A percentile compares a stretch with the other conserved stretches of the same genome.
phyloP scores from a whole-genome alignment of 1,284 basidiomycete genomes.

The Leccinum proliferum region DNA sequence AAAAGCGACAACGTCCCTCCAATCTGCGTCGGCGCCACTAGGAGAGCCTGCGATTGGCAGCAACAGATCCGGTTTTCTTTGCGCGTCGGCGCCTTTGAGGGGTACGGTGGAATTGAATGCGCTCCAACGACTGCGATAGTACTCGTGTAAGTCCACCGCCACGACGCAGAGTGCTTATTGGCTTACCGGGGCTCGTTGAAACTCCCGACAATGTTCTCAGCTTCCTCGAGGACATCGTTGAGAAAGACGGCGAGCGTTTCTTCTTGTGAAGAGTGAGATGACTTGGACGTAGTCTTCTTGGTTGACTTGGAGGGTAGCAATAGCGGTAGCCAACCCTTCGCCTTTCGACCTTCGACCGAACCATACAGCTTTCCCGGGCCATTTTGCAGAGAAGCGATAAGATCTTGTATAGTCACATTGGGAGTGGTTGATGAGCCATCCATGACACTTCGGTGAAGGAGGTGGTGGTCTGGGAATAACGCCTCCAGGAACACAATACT shows the following conservation, averaged over 20 bases:
- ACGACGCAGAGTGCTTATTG: neutral
- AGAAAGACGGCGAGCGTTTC: neutral
- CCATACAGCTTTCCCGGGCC: neutral
- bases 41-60: neutral
- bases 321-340: neutral
- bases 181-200: neutral
- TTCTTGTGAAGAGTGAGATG: neutral
- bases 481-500: neutral
- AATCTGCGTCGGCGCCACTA: neutral
- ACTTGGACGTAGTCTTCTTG: neutral
- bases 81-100: neutral
- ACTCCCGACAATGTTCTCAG: neutral
- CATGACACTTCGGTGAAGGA: neutral
- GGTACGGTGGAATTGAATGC: neutral
- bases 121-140: neutral
- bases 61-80: neutral
- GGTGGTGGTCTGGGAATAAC: neutral
- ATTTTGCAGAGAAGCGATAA: neutral
- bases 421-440: neutral
- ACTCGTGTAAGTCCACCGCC: neutral
- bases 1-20: neutral
- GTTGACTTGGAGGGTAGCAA: neutral
- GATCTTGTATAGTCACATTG: neutral
- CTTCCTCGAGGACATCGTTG: neutral
- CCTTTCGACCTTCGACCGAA: neutral